Evolutionary conservation across 1,139 yeast species (phyloP), one percentile per base, ranked within the genome.

Genomic region (Lodderomyces beijingensis): DNA sequence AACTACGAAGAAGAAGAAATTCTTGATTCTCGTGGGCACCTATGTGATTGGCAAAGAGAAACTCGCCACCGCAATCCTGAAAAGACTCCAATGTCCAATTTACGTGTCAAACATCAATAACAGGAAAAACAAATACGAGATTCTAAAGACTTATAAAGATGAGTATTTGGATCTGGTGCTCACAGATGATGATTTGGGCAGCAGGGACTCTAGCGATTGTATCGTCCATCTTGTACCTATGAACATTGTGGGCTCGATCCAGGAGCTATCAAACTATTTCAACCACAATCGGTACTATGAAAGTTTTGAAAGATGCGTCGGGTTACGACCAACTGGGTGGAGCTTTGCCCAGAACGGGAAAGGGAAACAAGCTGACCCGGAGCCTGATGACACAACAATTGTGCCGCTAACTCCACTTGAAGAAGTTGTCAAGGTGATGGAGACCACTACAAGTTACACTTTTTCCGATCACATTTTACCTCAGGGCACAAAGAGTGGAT

Each of bases 11-110:
- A 62, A 61, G 46, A 64, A 66, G 40, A 61, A 56, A 43, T 65
- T 73, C 40, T 62, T 88, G 37, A 74, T 85, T 6, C 62, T 85
- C 15, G 79, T 91, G n/a, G 97, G 97, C 0, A 81, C 95, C 0
- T 91, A 91, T 53, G 74, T 89, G 2, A 87, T 91, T 27, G 97
- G 98, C 2, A 91, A 91, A 52, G 98, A 91, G 51, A 73, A 79
- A 37, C 54, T 91, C 17, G 96, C 95, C 0, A 58, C 86, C 7
- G 65, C 76, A 1, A 67, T 86, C 20, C 91, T 89, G 49, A 57
- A 70, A 28, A 50, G 51, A n/a, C 51, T 86, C 12, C 51, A 61
- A 2, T 63, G 71, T 68, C 48, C 79, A 53, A 61, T 80, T 62
- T 45, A 50, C 39, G 60, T 65, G 5, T 68, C 81, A 67, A 59